Evolutionary conservation across 2,329 filamentous ascomycete species (phyloP).

Genomic region (Colletotrichum truncatum): DNA sequence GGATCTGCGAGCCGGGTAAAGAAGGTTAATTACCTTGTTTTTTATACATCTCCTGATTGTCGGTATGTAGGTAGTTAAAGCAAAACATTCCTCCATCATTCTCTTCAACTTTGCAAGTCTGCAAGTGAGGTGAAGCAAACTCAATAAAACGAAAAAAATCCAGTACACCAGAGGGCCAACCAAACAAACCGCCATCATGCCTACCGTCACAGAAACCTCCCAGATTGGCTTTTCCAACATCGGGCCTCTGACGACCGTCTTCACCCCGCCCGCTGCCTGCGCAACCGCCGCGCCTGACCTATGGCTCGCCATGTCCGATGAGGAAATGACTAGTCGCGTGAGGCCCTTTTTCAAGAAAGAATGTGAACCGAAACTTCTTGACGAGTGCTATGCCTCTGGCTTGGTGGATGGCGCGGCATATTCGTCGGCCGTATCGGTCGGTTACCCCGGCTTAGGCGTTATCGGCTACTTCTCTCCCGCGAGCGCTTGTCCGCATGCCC

Average conservation of each 20-base stretch:
- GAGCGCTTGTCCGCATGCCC: conserved; percentile 34
- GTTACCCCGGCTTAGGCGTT: neutral
- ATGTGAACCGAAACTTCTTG: conserved; percentile 11
- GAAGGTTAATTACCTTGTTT: neutral
- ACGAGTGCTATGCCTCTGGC: conserved; percentile 36
- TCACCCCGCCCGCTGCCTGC: conserved; percentile 37
- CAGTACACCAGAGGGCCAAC: too few species aligned
- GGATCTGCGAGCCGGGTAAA: neutral
- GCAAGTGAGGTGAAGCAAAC: too few species aligned
- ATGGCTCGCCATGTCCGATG: neutral
- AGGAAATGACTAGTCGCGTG: neutral
- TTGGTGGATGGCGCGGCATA: conserved; percentile 20
- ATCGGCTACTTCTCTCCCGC: conserved; percentile 36
- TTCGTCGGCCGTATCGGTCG: neutral
- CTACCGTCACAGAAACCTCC: conserved; percentile 31
- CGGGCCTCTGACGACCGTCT: conserved; percentile 41
- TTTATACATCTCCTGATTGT: neutral
- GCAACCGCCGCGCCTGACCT: conserved; percentile 21
- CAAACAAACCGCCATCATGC: conserved; percentile 31
- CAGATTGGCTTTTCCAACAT: conserved; percentile 37
- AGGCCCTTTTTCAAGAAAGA: neutral
- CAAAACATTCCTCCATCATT: neutral
- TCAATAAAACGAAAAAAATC: too few species aligned
- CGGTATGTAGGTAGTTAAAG: neutral
- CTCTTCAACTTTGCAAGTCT: neutral